These are phyloP conservation scores for Talaromyces albobiverticillius DNA, from an alignment of 2,329 filamentous ascomycete genomes.

Conservation along the genomic window DNA sequence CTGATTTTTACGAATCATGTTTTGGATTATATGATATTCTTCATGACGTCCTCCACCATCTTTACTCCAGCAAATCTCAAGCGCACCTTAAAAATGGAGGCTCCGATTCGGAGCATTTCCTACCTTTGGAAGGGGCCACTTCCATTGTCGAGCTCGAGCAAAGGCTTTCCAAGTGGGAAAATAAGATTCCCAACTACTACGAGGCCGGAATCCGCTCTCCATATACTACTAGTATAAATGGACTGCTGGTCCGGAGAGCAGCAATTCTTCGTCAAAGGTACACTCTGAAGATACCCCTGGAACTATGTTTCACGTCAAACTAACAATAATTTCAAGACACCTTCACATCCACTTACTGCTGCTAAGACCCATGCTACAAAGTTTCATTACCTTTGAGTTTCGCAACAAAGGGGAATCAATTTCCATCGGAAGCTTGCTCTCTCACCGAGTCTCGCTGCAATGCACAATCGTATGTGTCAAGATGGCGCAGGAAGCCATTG, in stretches of 20 bases:
- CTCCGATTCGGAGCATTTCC: neutral
- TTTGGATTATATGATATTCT: slow-evolving; percentile 2
- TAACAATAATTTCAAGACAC: neutral
- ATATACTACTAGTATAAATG: neutral
- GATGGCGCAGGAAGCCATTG: slow-evolving; percentile 8
- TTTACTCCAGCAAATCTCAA: neutral
- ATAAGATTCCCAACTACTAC: neutral
- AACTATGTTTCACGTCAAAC: neutral
- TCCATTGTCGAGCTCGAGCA: neutral
- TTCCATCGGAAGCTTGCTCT: slow-evolving; percentile 1
- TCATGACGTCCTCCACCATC: neutral
- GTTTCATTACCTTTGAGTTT: neutral
- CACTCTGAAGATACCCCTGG: neutral
- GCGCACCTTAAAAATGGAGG: too few species aligned
- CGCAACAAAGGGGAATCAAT: neutral
- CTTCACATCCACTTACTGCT: neutral
- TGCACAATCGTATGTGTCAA: slow-evolving; percentile 8
- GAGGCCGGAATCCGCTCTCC: neutral
- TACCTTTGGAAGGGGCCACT: neutral
- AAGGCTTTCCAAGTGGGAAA: slow-evolving; percentile 3
- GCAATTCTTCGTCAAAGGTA: slow-evolving; percentile 11
- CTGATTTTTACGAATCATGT: neutral
- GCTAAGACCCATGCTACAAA: neutral
- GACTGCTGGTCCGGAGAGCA: neutral
- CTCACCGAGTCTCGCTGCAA: slow-evolving; percentile 4